Base-by-base conservation (phyloP, 2,329 filamentous ascomycete species). In the Aureobasidium melanogenum region DNA sequence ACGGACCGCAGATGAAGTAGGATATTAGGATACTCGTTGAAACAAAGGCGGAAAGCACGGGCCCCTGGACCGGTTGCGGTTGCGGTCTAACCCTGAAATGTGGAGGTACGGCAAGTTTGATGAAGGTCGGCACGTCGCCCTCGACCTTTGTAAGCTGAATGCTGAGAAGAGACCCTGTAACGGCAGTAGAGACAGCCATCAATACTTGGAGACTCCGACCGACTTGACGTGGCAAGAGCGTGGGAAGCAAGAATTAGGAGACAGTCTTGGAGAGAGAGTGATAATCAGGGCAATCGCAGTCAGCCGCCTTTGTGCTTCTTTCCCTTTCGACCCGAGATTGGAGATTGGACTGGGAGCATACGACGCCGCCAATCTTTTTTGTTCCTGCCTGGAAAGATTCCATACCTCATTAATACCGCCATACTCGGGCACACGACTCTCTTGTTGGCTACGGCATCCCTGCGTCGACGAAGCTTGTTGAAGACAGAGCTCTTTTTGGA, bases 271-370 rank as follows among this genome's bases (percentile, higher is more conserved):
- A 22, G 19, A n/a, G 8, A 38, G 32, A 36, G 30, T 39, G 24
- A 41, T 28, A 39, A 28, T 54, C 36, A 8, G 50, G 36, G 36
- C 50, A 54, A 36, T 54, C 36, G 50, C 50, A 54, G 50, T 41
- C 50, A 54, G 50, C 50, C 50, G 50, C 50, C 48, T 41, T 54
- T 54, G 52, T 56, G 52, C 52, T 56, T 56, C 54, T 57, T 57
- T 47, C 54, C 54, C 54, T 47, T 46, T 57, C 54, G 54, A 57
- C 54, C 39, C 39, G 39, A 46, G 41, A 57, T 57, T 57, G 54
- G 39, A 46, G 41, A 57, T 57, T 57, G 54, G 54, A 57, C 9
- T 56, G 26, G 17, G 46, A 56, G 52, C 52, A 56, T 56, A 56
- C 52, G 52, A 56, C 52, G 52, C 38, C 52, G 52, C 52, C 52